Evolutionary conservation across 306 rosid species (phyloP).

Genomic region (Vachellia collinsii): DNA sequence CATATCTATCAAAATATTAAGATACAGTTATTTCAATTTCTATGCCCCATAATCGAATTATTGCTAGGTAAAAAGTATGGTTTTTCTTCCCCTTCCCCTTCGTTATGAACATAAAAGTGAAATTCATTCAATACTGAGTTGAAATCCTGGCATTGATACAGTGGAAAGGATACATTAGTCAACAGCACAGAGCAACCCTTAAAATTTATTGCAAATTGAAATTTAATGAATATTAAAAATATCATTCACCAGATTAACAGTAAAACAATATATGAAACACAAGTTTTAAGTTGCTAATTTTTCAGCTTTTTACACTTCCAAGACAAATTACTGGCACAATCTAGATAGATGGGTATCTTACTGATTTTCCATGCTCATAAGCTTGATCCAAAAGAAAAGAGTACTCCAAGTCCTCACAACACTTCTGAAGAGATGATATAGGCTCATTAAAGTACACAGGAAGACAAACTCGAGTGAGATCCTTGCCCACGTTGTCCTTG

Average conservation of each 20-base stretch:
- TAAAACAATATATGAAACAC: neutral
- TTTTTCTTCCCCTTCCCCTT: neutral
- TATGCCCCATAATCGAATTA: neutral
- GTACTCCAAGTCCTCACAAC: slow-evolving; percentile 96
- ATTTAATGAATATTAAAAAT: neutral
- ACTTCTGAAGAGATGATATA: slow-evolving; percentile 95
- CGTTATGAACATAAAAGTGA: neutral
- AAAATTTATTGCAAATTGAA: slow-evolving; percentile 6
- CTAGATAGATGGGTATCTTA: slow-evolving; percentile 41
- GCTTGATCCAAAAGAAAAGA: slow-evolving; percentile 88
- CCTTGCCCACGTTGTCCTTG: slow-evolving; percentile 98
- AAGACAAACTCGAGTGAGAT: slow-evolving; percentile 94
- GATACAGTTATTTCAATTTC: neutral
- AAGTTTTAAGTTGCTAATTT: slow-evolving; percentile 1
- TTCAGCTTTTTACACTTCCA: slow-evolving; percentile 6
- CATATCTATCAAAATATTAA: neutral
- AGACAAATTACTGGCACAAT: slow-evolving; percentile 12
- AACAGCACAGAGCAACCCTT: slow-evolving; percentile 13
- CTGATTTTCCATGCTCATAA: slow-evolving; percentile 84
- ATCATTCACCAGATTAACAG: slow-evolving; percentile 13
- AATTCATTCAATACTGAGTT: neutral
- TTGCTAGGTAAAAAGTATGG: neutral
- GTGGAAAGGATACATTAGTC: neutral
- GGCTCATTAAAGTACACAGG: slow-evolving; percentile 99
- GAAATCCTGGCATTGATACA: neutral